Evolutionary conservation across 108 stramenopile genomes (phyloP).

Genomic region (Fragilaria crotonensis): DNA sequence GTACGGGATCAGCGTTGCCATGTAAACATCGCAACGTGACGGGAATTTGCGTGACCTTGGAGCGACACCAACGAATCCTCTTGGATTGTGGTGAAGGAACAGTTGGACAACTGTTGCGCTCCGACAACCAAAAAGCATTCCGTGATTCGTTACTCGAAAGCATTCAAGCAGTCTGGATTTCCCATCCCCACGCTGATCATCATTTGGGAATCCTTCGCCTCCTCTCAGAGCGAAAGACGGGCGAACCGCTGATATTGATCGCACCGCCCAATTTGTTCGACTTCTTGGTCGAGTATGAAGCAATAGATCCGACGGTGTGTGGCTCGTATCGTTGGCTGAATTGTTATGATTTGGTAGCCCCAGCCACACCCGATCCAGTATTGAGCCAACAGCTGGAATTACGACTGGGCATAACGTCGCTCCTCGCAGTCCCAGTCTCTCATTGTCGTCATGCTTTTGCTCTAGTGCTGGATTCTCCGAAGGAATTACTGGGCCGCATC

Average conservation of each 20-base stretch:
- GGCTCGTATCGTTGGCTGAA: slow-evolving; percentile 64
- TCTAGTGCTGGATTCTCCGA: slow-evolving; percentile 61
- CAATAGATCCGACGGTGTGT: slow-evolving; percentile 42
- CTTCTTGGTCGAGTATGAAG: slow-evolving; percentile 74
- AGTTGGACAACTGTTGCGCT: slow-evolving; percentile 83
- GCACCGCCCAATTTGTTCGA: slow-evolving; percentile 65
- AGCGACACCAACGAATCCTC: slow-evolving; percentile 59
- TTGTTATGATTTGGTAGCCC: slow-evolving; percentile 44
- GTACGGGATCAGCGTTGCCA: slow-evolving; percentile 96
- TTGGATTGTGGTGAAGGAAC: slow-evolving; percentile 96
- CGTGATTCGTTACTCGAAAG: slow-evolving; percentile 14
- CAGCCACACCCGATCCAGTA: slow-evolving; percentile 14
- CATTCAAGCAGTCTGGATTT: slow-evolving; percentile 91
- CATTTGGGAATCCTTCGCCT: slow-evolving; percentile 88
- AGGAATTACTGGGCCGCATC: slow-evolving; percentile 77
- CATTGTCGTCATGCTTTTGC: slow-evolving; percentile 89
- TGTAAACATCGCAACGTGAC: slow-evolving; percentile 97
- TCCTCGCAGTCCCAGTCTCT: slow-evolving; percentile 68
- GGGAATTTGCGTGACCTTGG: slow-evolving; percentile 68
- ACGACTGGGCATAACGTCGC: slow-evolving; percentile 45
- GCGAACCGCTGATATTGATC: slow-evolving; percentile 75
- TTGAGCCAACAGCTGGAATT: slow-evolving; percentile 29
- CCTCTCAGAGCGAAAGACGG: slow-evolving; percentile 48
- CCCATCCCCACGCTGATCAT: slow-evolving; percentile 98
- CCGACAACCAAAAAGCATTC: slow-evolving; percentile 25